Percentiles rank a stretch among this genome's conserved stretches.
These are phyloP conservation scores for Claviceps arundinis DNA, from an alignment of 2,329 filamentous ascomycete genomes.

Conservation along the genomic window DNA sequence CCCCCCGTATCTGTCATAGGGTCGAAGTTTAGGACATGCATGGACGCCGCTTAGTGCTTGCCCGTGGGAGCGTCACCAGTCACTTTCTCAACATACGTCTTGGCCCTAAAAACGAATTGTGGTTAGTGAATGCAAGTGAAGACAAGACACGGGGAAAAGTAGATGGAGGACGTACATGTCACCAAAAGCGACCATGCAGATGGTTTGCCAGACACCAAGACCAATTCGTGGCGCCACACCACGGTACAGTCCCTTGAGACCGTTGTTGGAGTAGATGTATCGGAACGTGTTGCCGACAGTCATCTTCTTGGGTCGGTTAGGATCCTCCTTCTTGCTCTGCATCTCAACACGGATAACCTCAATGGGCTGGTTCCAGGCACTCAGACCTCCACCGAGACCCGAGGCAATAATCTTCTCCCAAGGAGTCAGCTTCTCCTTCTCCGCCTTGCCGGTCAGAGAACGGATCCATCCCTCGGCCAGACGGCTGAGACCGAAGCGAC, in stretches of 20 bases:
- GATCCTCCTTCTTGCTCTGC: slow-evolving; percentile 97
- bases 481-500: slow-evolving; percentile 83
- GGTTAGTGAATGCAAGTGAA: not conserved
- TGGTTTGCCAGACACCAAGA: slow-evolving; percentile 95
- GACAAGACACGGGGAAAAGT: not conserved
- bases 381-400: slow-evolving; percentile 80
- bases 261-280: slow-evolving; percentile 88
- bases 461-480: slow-evolving; percentile 85
- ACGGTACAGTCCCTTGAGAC: slow-evolving; percentile 84
- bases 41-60: slow-evolving; percentile 43
- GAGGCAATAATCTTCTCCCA: slow-evolving; percentile 83
- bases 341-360: slow-evolving; percentile 99
- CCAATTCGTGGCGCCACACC: slow-evolving; percentile 90
- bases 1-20: not conserved
- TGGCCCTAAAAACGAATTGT: slow-evolving; percentile 34
- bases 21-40: not conserved
- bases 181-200: slow-evolving; percentile 98
- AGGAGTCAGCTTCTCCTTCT: slow-evolving; percentile 63
- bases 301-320: slow-evolving; percentile 98
- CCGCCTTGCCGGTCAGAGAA: slow-evolving; percentile 60
- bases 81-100: slow-evolving; percentile 52
- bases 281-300: slow-evolving; percentile 73
- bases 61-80: slow-evolving; percentile 51
- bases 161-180: slow-evolving; percentile 61
- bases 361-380: slow-evolving; percentile 98